phyloP scores from a whole-genome alignment of 2,329 filamentous ascomycete genomes.

The Diplodia mutila region DNA sequence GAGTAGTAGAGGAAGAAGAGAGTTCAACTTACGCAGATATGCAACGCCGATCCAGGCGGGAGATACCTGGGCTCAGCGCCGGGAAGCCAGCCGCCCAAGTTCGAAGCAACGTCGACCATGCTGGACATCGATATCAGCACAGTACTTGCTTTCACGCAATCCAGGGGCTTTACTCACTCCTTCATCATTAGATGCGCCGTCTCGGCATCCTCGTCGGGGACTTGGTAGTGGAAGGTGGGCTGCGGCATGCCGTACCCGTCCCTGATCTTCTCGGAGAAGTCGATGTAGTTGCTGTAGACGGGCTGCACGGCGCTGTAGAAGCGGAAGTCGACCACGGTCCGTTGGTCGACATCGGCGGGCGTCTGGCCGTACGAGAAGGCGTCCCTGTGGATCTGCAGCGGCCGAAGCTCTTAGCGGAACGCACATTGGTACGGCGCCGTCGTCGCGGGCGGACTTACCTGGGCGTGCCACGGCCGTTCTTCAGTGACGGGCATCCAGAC shows the following conservation, averaged over 20 bases:
- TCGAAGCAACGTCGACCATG: background rate
- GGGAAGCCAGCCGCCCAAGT: background rate
- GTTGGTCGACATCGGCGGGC: constrained; percentile 27
- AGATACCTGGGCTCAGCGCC: background rate
- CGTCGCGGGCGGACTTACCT: background rate
- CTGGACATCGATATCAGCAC: background rate
- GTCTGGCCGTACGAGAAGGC: background rate
- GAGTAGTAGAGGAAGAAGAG: background rate
- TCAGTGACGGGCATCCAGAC: background rate
- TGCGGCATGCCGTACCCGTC: constrained; percentile 36
- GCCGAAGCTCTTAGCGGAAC: background rate
- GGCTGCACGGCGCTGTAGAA: constrained; percentile 30
- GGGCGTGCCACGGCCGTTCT: background rate
- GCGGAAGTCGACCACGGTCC: constrained; percentile 32
- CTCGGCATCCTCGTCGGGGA: background rate
- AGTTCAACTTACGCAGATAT: background rate
- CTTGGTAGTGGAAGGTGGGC: constrained; percentile 1
- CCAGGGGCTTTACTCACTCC: background rate
- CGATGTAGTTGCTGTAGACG: constrained; percentile 25
- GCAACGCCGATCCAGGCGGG: background rate
- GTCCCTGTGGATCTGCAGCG: background rate
- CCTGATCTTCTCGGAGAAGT: constrained; percentile 28
- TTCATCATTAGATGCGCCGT: background rate
- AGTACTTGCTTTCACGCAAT: background rate
- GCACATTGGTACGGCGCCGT: too few species aligned